Evolutionary conservation across 2,329 filamentous ascomycete genomes (phyloP).

Genomic region (Fusarium coicis): DNA sequence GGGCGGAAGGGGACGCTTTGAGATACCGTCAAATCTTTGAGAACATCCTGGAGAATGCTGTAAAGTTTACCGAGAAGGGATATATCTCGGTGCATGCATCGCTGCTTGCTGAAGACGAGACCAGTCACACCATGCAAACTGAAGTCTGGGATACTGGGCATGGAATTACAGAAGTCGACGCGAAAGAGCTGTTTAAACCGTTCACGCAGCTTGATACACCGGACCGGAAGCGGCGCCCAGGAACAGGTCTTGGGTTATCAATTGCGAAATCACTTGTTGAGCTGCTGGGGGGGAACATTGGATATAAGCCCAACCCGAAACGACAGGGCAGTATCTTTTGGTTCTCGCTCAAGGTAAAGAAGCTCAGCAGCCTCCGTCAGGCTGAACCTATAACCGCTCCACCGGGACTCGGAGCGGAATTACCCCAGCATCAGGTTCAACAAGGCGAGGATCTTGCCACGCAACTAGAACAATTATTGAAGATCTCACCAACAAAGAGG

Average conservation of each 20-base stretch:
- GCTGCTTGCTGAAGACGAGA: not conserved
- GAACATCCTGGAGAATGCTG: not conserved
- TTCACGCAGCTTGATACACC: conserved; percentile 8
- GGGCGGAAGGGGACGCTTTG: not conserved
- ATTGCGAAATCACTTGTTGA: not conserved
- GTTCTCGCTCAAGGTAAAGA: not conserved
- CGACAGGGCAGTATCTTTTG: conserved; percentile 1
- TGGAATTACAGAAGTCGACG: not conserved
- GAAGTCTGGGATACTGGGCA: not conserved
- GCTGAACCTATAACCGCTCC: fast-evolving
- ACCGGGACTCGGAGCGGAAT: fast-evolving
- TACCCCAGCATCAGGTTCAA: not conserved
- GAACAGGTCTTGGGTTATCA: conserved; percentile 5
- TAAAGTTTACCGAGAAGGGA: conserved; percentile 4
- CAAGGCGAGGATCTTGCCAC: not conserved
- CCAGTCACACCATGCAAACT: not conserved
- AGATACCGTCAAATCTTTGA: not conserved
- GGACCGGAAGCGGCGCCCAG: not conserved
- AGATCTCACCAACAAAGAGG: not conserved
- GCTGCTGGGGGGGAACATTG: not conserved
- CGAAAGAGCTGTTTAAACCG: not conserved
- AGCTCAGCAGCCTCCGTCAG: not conserved
- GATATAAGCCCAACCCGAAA: not conserved
- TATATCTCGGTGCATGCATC: not conserved
- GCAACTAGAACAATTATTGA: not conserved